These are phyloP conservation scores for Leccinum subrobustum DNA, from an alignment of 1,284 basidiomycete genomes.

Conservation along the genomic window DNA sequence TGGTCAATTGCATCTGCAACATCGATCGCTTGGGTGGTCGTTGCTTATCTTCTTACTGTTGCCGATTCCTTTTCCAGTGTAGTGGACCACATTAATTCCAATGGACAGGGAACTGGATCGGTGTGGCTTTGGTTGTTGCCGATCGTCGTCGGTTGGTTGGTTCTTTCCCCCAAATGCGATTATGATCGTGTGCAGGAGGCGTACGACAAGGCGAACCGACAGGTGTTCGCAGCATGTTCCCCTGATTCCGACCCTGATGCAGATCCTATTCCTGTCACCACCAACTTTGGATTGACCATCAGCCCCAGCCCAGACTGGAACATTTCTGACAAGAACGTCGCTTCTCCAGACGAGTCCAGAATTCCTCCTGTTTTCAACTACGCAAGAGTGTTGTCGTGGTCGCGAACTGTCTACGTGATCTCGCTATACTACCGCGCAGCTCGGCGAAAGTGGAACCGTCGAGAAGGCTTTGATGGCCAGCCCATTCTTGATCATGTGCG, in stretches of 20 bases:
- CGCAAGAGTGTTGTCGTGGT: constrained; percentile 30
- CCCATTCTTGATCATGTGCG: background rate
- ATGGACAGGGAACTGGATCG: constrained; percentile 38
- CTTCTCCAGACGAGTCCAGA: constrained; percentile 21
- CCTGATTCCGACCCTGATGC: background rate
- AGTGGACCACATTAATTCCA: constrained; percentile 24
- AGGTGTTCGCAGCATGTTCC: constrained; percentile 4
- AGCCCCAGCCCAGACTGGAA: constrained; percentile 8
- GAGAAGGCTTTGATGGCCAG: constrained; percentile 3
- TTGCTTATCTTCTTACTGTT: constrained; percentile 44
- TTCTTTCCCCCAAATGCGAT: constrained; percentile 43
- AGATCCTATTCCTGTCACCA: background rate
- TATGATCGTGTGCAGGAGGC: constrained; percentile 33
- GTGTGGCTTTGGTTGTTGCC: constrained; percentile 44
- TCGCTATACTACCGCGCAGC: constrained; percentile 23
- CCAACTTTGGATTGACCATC: constrained; percentile 25
- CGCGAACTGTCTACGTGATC: constrained; percentile 18
- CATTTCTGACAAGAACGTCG: background rate
- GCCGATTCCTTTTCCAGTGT: constrained; percentile 37
- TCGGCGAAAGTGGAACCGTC: constrained; percentile 11
- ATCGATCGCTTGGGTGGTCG: constrained; percentile 41
- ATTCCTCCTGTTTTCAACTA: constrained; percentile 35
- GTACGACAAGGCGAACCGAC: constrained; percentile 33
- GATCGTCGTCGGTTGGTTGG: constrained; percentile 42
- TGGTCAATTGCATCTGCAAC: constrained; percentile 43